Percentiles rank a stretch among this genome's conserved stretches.
These are phyloP conservation scores for Fagopyrum homotropicum DNA, from an alignment of 148 eudicot species.

Conservation along the genomic window DNA sequence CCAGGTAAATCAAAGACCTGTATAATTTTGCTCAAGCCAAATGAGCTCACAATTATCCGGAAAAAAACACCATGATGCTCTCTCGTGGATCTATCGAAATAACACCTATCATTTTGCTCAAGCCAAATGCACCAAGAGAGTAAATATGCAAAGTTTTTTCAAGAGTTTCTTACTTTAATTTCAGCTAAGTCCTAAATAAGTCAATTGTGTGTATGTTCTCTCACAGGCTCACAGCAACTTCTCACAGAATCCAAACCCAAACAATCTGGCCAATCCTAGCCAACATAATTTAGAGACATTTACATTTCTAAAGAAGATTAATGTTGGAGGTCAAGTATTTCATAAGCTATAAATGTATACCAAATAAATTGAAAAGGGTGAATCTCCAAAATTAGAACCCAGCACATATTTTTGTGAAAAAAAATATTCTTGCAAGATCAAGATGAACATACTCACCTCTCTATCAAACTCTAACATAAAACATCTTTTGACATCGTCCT, in stretches of 20 bases:
- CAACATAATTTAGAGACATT: not conserved
- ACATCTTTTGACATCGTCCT: conserved; percentile 91
- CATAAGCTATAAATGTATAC: not conserved
- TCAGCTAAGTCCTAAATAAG: not conserved
- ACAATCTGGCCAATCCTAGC: not conserved
- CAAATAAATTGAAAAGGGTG: not conserved
- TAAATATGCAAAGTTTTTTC: not conserved
- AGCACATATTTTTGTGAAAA: not conserved
- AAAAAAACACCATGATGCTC: not conserved
- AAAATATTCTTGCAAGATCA: not conserved
- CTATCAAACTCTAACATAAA: conserved; percentile 94
- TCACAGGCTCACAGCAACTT: not conserved
- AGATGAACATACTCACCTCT: conserved; percentile 45
- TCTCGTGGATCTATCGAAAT: not conserved
- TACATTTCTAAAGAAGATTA: not conserved
- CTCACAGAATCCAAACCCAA: not conserved
- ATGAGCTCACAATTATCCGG: no score
- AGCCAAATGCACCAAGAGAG: not conserved
- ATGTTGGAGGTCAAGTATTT: not conserved
- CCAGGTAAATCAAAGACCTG: not conserved
- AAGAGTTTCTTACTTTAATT: not conserved
- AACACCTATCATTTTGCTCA: not conserved
- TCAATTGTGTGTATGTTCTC: not conserved
- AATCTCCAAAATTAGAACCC: not conserved
- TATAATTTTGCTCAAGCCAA: no score